Base-by-base conservation (phyloP, 2,329 filamentous ascomycete species). In the Monilinia laxa region DNA sequence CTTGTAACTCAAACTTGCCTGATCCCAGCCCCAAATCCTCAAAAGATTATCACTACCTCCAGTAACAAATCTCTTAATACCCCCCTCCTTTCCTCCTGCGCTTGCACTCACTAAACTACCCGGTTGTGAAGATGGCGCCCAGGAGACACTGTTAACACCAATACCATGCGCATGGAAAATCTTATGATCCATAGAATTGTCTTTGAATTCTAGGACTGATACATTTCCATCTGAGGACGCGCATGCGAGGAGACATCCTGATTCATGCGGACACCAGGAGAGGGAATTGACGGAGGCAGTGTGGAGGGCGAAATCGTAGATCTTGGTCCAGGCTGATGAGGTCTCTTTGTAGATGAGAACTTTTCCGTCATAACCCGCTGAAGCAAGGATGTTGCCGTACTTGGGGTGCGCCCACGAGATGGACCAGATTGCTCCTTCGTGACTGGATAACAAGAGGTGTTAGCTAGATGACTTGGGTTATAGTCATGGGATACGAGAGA, bases 311-410 rank as follows among this genome's bases (percentile, higher is more conserved):
- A 96, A 96, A 76, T 96, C 92, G 82, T 95, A 96, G 78, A 97
- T 92, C 77, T 90, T 89, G 75, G 93, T 90, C 90, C 90, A 93
- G 74, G 86, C 82, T 72, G 83, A 85, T 45, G 71, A 71, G 78
- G 93, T 90, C 80, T 99, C 95, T 78, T 93, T 92, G 93, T 94
- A 99, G 84, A 99, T 96, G 79, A 98, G 88, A 72, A 99, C 94
- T 80, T 97, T 97, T 80, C 94, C 95, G 80, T 99, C 95, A 82
- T 97, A 99, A 72, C 91, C 92, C 62, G 93, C 92, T 70, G 92
- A 96, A 66, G 95, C 95, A 69, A 99, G 89, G 77, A 99, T 97
- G 78, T 94, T 97, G 81, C 95, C 95, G 80, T 96, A 98, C 79
- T 99, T 98, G 70, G 95, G 95, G 77, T 99, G 95, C 59, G 94